Conservation (phyloP, 768 basidiomycete genomes). For the Lactifluus piperatus region DNA sequence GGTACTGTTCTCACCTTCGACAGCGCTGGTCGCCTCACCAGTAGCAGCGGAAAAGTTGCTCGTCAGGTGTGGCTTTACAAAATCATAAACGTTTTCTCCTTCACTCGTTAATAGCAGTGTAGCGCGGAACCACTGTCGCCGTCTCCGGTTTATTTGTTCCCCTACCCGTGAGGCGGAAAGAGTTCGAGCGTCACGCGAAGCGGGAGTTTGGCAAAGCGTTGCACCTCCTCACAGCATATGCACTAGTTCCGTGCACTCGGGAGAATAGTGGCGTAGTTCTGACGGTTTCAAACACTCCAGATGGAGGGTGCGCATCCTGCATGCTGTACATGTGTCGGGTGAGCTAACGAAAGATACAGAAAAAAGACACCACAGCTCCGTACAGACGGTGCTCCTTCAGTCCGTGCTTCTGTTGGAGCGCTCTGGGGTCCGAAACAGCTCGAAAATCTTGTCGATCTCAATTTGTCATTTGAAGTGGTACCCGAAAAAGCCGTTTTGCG, state of each 20-base stretch:
- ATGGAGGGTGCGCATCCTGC: slow-evolving; percentile 51
- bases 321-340: background rate
- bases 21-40: slow-evolving; percentile 48
- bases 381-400: slow-evolving; percentile 57
- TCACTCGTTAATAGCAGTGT: background rate
- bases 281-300: slow-evolving; percentile 56
- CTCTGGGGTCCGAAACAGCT: slow-evolving; percentile 83
- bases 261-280: slow-evolving; percentile 58
- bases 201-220: slow-evolving; percentile 85
- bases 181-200: slow-evolving; percentile 81
- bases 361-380: slow-evolving; percentile 61
- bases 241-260: slow-evolving; percentile 66
- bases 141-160: slow-evolving; percentile 67
- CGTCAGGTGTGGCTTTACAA: slow-evolving; percentile 46
- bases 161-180: slow-evolving; percentile 86
- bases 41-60: slow-evolving; percentile 51
- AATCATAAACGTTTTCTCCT: background rate
- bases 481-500: slow-evolving; percentile 47
- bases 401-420: slow-evolving; percentile 55
- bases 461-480: slow-evolving; percentile 59
- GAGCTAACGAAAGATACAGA: slow-evolving; percentile 26
- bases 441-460: slow-evolving; percentile 66
- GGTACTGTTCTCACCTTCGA: slow-evolving; percentile 75
- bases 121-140: slow-evolving; percentile 83
- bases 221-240: slow-evolving; percentile 79